Conservation (phyloP, 1,139 yeast genomes). For the Candida anutae region DNA sequence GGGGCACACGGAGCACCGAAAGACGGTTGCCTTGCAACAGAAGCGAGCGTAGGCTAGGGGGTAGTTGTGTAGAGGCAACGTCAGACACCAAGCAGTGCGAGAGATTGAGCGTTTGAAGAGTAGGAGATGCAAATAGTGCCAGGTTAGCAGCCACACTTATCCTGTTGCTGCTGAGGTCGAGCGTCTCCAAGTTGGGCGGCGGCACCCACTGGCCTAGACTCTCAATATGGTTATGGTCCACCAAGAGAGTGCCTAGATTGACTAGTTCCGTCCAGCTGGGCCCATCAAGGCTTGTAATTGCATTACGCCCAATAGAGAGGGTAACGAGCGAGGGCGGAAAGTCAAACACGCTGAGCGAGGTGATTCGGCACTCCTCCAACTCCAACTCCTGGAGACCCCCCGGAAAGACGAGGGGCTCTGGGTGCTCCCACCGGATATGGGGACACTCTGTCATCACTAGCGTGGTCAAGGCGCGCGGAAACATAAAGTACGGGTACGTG, state of each 20-base stretch:
- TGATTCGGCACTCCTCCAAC: conserved; percentile 17
- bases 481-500: conserved; percentile 8
- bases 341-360: conserved; percentile 12
- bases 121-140: too few relatives aligned
- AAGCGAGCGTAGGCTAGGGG: too few relatives aligned
- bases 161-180: too few relatives aligned
- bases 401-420: conserved; percentile 15
- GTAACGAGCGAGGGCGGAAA: conserved; percentile 20
- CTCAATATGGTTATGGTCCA: conserved; percentile 16
- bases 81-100: too few relatives aligned
- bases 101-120: too few relatives aligned
- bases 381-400: conserved; percentile 11
- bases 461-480: conserved; percentile 8
- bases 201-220: conserved; percentile 16
- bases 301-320: conserved; percentile 18
- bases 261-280: conserved; percentile 18
- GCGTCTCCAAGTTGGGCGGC: conserved; percentile 16
- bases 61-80: too few relatives aligned
- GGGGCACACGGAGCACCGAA: too few relatives aligned
- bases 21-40: too few relatives aligned
- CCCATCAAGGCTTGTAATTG: conserved; percentile 9
- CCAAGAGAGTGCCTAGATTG: conserved; percentile 16
- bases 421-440: too few relatives aligned
- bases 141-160: too few relatives aligned
- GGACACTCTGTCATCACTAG: conserved; percentile 11